Conservation (phyloP, 2,329 filamentous ascomycete genomes). For the Lachnellula suecica region DNA sequence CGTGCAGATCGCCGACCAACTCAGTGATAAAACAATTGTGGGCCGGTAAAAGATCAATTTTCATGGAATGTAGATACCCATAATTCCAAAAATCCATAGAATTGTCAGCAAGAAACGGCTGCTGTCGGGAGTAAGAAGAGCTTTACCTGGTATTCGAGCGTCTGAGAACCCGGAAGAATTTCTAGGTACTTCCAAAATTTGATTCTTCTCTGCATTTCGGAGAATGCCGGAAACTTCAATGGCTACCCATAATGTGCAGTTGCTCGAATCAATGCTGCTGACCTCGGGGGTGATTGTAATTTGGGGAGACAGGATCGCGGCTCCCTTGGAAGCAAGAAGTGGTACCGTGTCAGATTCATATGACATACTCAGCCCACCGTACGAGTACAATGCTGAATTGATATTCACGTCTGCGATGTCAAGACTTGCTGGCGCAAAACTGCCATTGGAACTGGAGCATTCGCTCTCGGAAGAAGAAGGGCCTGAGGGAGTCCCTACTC, state of each 20-base stretch:
- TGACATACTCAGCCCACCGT: constrained; percentile 5
- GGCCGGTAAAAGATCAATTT: constrained; percentile 26
- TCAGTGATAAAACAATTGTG: constrained; percentile 26
- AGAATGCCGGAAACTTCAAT: constrained; percentile 34
- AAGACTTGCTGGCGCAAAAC: constrained; percentile 13
- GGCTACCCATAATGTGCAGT: constrained; percentile 35
- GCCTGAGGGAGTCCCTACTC: background rate
- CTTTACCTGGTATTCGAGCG: constrained; percentile 1
- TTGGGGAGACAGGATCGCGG: constrained; percentile 27
- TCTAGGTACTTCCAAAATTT: background rate
- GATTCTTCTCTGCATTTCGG: constrained; percentile 15
- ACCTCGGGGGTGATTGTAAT: constrained; percentile 33
- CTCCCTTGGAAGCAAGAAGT: constrained; percentile 5
- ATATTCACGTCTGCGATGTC: constrained; percentile 21
- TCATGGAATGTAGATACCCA: constrained; percentile 30
- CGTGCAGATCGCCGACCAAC: constrained; percentile 29
- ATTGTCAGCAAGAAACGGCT: no score
- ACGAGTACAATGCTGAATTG: constrained; percentile 18
- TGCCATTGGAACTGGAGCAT: constrained; percentile 7
- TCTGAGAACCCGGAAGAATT: background rate
- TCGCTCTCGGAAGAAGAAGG: constrained; percentile 4
- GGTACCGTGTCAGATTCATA: constrained; percentile 2
- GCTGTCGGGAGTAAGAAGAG: background rate
- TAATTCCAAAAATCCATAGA: constrained; percentile 17
- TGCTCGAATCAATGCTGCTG: constrained; percentile 28